A percentile compares a stretch with the other conserved stretches of the same genome.
These are phyloP conservation scores for Penicillium decumbens DNA, from an alignment of 2,329 filamentous ascomycete species.

Conservation along the genomic window DNA sequence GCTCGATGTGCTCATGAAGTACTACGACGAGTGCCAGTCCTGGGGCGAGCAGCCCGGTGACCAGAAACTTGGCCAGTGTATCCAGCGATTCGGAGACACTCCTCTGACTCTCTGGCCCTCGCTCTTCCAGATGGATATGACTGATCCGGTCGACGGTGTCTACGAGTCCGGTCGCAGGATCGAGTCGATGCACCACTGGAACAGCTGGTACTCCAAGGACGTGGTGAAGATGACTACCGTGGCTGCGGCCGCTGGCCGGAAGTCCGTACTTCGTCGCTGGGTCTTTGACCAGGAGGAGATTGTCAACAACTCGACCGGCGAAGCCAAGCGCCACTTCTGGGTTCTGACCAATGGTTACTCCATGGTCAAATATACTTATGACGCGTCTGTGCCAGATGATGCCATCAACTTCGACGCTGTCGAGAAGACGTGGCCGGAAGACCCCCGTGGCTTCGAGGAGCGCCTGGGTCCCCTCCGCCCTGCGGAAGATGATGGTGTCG, in stretches of 20 bases:
- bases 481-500: slow-evolving; percentile 38
- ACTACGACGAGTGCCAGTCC: slow-evolving; percentile 42
- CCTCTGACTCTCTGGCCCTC: slow-evolving; percentile 41
- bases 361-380: slow-evolving; percentile 41
- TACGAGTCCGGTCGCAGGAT: slow-evolving; percentile 44
- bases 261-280: slow-evolving; percentile 43
- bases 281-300: slow-evolving; percentile 41
- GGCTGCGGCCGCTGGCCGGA: slow-evolving; percentile 38
- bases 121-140: slow-evolving; percentile 45
- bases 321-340: slow-evolving; percentile 39
- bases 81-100: slow-evolving; percentile 39
- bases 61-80: slow-evolving; percentile 43
- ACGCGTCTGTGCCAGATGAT: slow-evolving; percentile 33
- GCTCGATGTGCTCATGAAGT: slow-evolving; percentile 34
- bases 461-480: slow-evolving; percentile 40
- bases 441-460: slow-evolving; percentile 39
- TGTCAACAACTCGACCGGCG: slow-evolving; percentile 34
- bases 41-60: slow-evolving; percentile 43
- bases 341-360: slow-evolving; percentile 45
- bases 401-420: slow-evolving; percentile 41
- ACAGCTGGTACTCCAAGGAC: slow-evolving; percentile 44
- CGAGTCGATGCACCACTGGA: slow-evolving; percentile 45
- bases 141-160: slow-evolving; percentile 39
- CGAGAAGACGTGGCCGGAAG: slow-evolving; percentile 45
- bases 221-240: slow-evolving; percentile 45